A percentile compares a stretch with the other conserved stretches of the same genome.
phyloP scores from a whole-genome alignment of 192 early-diverging fungal species.

The Coemansia sp. region DNA sequence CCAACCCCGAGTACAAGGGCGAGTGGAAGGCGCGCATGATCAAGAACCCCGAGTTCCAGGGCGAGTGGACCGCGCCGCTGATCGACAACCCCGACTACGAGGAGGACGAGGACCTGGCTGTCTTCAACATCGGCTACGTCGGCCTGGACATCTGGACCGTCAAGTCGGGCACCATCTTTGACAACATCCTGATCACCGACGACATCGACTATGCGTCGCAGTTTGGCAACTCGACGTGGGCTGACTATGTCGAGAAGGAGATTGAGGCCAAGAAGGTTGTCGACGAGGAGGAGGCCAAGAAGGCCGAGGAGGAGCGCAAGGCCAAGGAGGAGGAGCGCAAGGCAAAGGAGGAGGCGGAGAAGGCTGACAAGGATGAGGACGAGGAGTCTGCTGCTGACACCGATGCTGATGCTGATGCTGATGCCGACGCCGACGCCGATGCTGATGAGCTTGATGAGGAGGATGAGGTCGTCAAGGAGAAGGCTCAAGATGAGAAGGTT shows the following conservation, averaged over 20 bases:
- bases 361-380: slow-evolving; percentile 7
- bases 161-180: slow-evolving; percentile 86
- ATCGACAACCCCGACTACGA: slow-evolving; percentile 95
- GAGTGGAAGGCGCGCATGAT: slow-evolving; percentile 81
- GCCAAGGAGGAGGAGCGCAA: slow-evolving; percentile 25
- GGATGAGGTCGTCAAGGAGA: background rate
- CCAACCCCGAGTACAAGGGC: slow-evolving; percentile 87
- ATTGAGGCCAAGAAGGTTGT: slow-evolving; percentile 61
- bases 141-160: slow-evolving; percentile 98
- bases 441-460: slow-evolving; percentile 12
- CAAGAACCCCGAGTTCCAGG: slow-evolving; percentile 92
- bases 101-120: slow-evolving; percentile 77
- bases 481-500: too few relatives aligned
- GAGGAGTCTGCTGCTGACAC: slow-evolving; percentile 4
- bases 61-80: slow-evolving; percentile 81
- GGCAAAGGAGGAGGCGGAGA: slow-evolving; percentile 11
- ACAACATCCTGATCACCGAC: slow-evolving; percentile 92
- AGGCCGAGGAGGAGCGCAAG: slow-evolving; percentile 51
- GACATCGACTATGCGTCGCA: slow-evolving; percentile 73
- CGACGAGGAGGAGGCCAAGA: slow-evolving; percentile 52
- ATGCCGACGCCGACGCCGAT: slow-evolving; percentile 8
- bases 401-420: slow-evolving; percentile 10
- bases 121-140: slow-evolving; percentile 81
- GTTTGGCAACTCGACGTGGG: slow-evolving; percentile 69
- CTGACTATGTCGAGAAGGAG: slow-evolving; percentile 64